Conservation (phyloP, 768 basidiomycete genomes). For the Lactarius quietus region DNA sequence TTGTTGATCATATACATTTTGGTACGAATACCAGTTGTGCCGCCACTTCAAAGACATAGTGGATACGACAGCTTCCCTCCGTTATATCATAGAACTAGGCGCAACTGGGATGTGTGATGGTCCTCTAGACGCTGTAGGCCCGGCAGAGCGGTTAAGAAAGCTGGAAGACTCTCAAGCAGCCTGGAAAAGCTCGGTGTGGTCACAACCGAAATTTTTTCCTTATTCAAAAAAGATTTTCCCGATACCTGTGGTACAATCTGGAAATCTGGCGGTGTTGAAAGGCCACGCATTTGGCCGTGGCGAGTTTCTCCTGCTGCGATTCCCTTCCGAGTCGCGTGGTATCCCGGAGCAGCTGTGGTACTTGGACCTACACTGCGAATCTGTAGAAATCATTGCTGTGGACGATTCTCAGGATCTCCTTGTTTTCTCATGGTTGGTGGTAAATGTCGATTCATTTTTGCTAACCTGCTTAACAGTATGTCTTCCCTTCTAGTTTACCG, state of each 20-base stretch:
- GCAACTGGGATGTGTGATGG: conserved; percentile 13
- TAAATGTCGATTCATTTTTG: not conserved
- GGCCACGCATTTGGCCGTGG: not conserved
- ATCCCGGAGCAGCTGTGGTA: conserved; percentile 2
- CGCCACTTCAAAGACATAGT: conserved; percentile 3
- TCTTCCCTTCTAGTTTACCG: not conserved
- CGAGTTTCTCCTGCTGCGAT: not conserved
- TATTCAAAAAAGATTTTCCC: not conserved
- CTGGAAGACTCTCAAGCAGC: not conserved
- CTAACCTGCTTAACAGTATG: not conserved
- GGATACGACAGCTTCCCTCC: conserved; percentile 1
- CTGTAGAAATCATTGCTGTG: not conserved
- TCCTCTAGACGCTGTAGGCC: not conserved
- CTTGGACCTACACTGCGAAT: not conserved
- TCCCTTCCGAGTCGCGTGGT: conserved; percentile 10
- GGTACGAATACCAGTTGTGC: not conserved
- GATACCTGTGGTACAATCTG: not conserved
- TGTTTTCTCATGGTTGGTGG: not conserved
- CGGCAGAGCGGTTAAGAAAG: not conserved
- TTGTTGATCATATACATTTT: not conserved
- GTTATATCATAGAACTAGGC: conserved; percentile 6
- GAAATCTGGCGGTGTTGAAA: conserved; percentile 8
- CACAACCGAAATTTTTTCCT: not conserved
- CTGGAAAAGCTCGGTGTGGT: conserved; percentile 5
- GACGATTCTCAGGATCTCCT: conserved; percentile 16